Evolutionary conservation across 116 monocot species (phyloP).

Genomic region (Phalaenopsis hybrid): DNA sequence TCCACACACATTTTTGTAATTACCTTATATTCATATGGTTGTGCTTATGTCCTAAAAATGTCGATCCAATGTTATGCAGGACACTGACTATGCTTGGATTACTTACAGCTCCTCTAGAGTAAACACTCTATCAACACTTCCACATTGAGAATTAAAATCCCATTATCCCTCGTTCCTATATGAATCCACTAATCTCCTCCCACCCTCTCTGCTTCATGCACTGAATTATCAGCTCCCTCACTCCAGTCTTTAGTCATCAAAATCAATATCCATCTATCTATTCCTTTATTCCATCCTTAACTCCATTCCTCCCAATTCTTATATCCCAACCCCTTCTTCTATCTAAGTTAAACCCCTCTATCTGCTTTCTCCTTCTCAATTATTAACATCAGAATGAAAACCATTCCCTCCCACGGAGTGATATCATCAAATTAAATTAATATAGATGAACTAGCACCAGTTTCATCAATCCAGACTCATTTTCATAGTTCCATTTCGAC

Average conservation of each 20-base stretch:
- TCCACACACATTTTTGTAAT: neutral
- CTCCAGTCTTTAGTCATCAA: neutral
- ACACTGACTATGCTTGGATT: neutral
- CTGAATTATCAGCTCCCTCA: neutral
- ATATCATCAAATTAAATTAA: neutral
- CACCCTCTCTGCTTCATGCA: slow-evolving; percentile 1
- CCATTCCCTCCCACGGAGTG: neutral
- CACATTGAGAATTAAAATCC: neutral
- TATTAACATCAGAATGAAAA: neutral
- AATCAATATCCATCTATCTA: neutral
- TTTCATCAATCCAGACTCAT: slow-evolving; percentile 2
- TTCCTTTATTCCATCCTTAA: neutral
- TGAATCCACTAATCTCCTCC: neutral
- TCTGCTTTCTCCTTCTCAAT: neutral
- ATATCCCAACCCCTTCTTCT: neutral
- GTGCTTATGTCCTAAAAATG: neutral
- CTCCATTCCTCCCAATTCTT: neutral
- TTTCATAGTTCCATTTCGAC: neutral
- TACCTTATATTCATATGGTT: neutral
- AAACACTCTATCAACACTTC: neutral
- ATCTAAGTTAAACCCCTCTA: neutral
- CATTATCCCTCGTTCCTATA: neutral
- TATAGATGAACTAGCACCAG: neutral
- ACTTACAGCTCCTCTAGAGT: neutral
- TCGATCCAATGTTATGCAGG: neutral